These are phyloP conservation scores for Trypethelium eluteriae DNA, from an alignment of 495 filamentous ascomycete genomes.

Conservation along the genomic window DNA sequence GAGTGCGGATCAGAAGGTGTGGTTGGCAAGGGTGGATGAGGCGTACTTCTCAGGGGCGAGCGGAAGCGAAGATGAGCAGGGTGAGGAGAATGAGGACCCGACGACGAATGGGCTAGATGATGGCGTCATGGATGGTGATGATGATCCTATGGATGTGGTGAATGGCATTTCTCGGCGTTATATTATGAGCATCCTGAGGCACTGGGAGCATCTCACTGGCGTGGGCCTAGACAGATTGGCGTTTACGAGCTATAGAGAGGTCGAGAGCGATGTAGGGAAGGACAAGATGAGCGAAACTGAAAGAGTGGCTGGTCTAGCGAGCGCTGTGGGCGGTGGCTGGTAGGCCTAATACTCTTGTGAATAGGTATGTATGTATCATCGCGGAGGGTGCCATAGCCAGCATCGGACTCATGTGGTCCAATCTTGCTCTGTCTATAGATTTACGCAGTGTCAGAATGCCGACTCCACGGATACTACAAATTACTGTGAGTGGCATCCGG, in stretches of 20 bases:
- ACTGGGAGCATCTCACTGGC: constrained; percentile 66
- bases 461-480: too few relatives aligned
- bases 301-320: constrained; percentile 78
- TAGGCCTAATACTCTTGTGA: constrained; percentile 33
- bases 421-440: too few relatives aligned
- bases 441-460: too few relatives aligned
- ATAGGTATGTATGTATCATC: too few relatives aligned
- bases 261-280: constrained; percentile 92
- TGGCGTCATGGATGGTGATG: constrained; percentile 22
- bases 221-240: constrained; percentile 64
- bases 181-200: constrained; percentile 50
- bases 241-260: constrained; percentile 80
- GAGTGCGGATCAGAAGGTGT: constrained; percentile 69
- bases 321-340: constrained; percentile 93
- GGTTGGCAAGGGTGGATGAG: constrained; percentile 82
- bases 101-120: constrained; percentile 21
- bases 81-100: constrained; percentile 41
- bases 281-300: constrained; percentile 59
- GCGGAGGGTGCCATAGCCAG: too few relatives aligned
- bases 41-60: constrained; percentile 77
- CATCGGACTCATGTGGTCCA: too few relatives aligned
- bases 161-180: constrained; percentile 43
- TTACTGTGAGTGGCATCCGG: too few relatives aligned
- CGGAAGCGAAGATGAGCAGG: constrained; percentile 50
- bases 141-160: constrained; percentile 37